Percentiles rank a stretch among this genome's conserved stretches.
These are phyloP conservation scores for Mycena leptocephala DNA, from an alignment of 768 basidiomycete genomes.

Conservation along the genomic window DNA sequence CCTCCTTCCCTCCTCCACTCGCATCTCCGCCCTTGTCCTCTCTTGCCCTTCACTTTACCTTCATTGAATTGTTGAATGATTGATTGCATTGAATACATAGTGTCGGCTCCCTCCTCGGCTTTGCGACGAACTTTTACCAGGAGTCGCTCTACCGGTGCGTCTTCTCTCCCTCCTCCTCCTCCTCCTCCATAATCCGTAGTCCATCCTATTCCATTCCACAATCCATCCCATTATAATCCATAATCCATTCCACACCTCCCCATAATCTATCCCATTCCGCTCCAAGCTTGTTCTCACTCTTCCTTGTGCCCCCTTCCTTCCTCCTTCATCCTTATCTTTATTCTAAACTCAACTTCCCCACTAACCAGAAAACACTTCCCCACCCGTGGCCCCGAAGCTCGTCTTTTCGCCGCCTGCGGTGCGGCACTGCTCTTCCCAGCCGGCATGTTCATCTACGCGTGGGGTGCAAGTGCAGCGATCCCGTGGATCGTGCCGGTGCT, in stretches of 20 bases:
- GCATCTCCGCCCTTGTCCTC: no score
- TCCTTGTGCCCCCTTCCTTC: no score
- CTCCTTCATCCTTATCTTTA: background rate
- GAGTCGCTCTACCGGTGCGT: conserved; percentile 61
- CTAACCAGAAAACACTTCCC: conserved; percentile 43
- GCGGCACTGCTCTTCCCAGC: conserved; percentile 65
- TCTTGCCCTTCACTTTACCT: background rate
- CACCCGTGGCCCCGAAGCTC: conserved; percentile 61
- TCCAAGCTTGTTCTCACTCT: background rate
- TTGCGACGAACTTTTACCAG: conserved; percentile 58
- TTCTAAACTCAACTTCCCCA: background rate
- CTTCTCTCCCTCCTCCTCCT: no score
- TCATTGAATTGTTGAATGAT: background rate
- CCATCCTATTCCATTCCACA: background rate
- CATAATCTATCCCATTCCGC: background rate
- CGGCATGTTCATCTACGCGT: conserved; percentile 78
- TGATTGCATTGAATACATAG: conserved; percentile 43
- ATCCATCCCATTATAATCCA: background rate
- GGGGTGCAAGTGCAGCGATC: conserved; percentile 65
- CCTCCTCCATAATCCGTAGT: no score
- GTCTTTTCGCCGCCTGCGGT: conserved; percentile 65
- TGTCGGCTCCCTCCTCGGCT: conserved; percentile 62
- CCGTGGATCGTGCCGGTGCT: conserved; percentile 71
- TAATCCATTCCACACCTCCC: background rate
- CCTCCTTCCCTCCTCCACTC: no score